Conservation (phyloP, 208 protist genomes). For the Acanthamoeba royreba region DNA sequence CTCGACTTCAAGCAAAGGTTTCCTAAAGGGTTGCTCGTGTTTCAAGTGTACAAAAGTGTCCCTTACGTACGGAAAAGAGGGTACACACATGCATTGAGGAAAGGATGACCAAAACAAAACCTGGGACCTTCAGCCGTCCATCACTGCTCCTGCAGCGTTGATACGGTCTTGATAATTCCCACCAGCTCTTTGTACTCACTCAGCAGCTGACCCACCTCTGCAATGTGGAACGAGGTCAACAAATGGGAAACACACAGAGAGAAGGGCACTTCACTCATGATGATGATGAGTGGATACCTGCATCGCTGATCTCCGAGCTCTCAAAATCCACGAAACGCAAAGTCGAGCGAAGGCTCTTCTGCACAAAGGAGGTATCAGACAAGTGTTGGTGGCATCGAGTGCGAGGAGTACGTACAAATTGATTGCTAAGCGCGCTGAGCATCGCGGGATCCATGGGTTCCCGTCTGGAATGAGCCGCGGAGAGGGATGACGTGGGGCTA, state of each 20-base stretch:
- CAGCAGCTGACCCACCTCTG: background rate
- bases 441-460: background rate
- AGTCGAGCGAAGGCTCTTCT: background rate
- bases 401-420: background rate
- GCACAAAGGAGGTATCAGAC: background rate
- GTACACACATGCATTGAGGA: too few relatives aligned
- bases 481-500: too few relatives aligned
- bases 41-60: too few relatives aligned
- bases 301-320: background rate
- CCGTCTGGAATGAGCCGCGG: too few relatives aligned
- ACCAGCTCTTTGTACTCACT: slow-evolving; percentile 1
- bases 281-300: background rate
- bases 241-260: background rate
- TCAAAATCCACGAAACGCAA: background rate
- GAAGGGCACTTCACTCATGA: background rate
- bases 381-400: background rate
- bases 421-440: background rate
- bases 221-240: background rate
- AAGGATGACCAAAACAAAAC: too few relatives aligned
- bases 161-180: background rate
- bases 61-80: too few relatives aligned
- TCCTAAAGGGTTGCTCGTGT: too few relatives aligned
- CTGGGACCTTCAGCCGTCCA: too few relatives aligned
- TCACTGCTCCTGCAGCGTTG: background rate
- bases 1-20: too few relatives aligned